Conservation (phyloP, 768 basidiomycete species). For the Royoungia palumana region DNA sequence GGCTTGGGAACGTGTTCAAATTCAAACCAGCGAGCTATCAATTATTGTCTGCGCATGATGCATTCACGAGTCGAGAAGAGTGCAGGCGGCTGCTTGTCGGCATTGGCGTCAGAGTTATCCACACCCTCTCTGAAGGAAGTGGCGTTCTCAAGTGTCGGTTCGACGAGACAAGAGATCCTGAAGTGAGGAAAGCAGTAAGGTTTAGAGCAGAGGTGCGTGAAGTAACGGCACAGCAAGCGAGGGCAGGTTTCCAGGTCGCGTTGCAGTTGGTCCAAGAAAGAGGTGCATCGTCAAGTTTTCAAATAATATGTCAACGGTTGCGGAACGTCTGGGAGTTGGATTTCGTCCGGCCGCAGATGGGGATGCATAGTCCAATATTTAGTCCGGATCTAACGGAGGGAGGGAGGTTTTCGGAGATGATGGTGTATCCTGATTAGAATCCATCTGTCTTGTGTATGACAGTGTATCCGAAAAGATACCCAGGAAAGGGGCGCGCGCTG, state of each 20-base stretch:
- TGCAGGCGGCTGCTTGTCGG: conserved; percentile 69
- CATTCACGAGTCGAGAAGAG: conserved; percentile 65
- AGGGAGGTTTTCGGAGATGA: conserved; percentile 29
- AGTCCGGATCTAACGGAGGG: conserved; percentile 31
- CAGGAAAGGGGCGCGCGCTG: background rate
- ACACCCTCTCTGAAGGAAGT: conserved; percentile 60
- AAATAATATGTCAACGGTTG: conserved; percentile 64
- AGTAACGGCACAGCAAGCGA: conserved; percentile 37
- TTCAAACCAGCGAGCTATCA: conserved; percentile 65
- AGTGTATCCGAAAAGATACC: conserved; percentile 12
- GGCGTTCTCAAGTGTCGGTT: conserved; percentile 75
- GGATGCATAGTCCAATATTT: conserved; percentile 18
- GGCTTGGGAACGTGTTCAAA: conserved; percentile 88
- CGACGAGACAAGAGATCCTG: conserved; percentile 60
- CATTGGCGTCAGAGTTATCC: conserved; percentile 65
- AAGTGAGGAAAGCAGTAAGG: conserved; percentile 62
- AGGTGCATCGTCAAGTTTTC: conserved; percentile 82
- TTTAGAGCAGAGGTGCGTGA: conserved; percentile 78
- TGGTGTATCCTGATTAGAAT: conserved; percentile 25
- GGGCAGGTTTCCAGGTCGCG: conserved; percentile 51
- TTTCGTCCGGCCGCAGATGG: conserved; percentile 21
- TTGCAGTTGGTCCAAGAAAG: conserved; percentile 78
- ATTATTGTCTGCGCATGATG: conserved; percentile 57
- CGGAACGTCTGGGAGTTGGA: conserved; percentile 70
- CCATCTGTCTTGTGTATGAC: no score